Percentiles rank a stretch among this genome's conserved stretches.
Conservation (phyloP, 164 flowering plant species). For the Platanus orientalis region DNA sequence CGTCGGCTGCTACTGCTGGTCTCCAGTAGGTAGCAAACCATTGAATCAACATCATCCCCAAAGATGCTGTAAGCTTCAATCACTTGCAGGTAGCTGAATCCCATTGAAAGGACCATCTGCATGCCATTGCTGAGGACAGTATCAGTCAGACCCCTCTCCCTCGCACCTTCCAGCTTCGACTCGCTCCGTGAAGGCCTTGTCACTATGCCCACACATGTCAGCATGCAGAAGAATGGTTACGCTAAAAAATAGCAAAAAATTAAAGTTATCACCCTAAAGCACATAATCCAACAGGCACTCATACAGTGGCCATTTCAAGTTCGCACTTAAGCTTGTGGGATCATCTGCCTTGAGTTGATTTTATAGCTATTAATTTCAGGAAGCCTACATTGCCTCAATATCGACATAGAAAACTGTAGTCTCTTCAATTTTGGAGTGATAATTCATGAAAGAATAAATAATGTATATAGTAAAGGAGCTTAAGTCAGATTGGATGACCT, state of each 20-base stretch:
- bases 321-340: neutral
- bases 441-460: too few relatives aligned
- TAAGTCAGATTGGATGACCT: too few relatives aligned
- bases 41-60: slow-evolving; percentile 92
- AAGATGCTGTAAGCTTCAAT: slow-evolving; percentile 91
- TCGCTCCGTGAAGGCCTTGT: slow-evolving; percentile 56
- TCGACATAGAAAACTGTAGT: too few relatives aligned
- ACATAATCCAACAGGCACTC: neutral
- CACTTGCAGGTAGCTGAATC: slow-evolving; percentile 84
- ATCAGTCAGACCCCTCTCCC: slow-evolving; percentile 25
- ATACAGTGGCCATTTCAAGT: neutral
- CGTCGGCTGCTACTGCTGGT: slow-evolving; percentile 61
- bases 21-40: slow-evolving; percentile 84
- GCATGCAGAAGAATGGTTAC: too few relatives aligned
- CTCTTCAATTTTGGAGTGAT: too few relatives aligned
- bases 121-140: slow-evolving; percentile 59
- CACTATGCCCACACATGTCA: neutral
- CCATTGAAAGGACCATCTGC: slow-evolving; percentile 88
- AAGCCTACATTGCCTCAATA: neutral
- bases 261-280: too few relatives aligned
- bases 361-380: too few relatives aligned
- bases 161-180: slow-evolving; percentile 28
- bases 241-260: too few relatives aligned
- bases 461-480: too few relatives aligned
- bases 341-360: too few relatives aligned